A percentile compares a stretch with the other conserved stretches of the same genome.
phyloP scores from a whole-genome alignment of 2,329 filamentous ascomycete genomes.

The Neonectria ditissima region DNA sequence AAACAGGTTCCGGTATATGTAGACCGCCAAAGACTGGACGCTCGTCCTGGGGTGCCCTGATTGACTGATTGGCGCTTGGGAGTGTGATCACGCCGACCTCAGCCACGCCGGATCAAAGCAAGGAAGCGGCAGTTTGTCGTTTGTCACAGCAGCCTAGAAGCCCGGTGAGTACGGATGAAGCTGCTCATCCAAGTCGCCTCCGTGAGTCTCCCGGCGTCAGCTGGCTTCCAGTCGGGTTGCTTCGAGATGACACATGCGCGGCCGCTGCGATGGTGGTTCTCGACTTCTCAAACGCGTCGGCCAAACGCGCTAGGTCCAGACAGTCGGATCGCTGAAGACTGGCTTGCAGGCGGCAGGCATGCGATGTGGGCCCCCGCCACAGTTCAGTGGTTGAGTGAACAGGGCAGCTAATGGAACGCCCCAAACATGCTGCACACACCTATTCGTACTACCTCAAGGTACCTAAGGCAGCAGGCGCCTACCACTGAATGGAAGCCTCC shows the following conservation, averaged over 20 bases:
- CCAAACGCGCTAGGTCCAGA: constrained; percentile 29
- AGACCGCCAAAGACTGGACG: neutral
- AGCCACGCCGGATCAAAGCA: constrained; percentile 4
- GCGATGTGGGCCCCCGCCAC: constrained; percentile 8
- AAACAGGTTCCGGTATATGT: constrained; percentile 5
- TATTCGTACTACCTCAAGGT: too few relatives aligned
- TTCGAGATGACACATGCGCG: constrained; percentile 8
- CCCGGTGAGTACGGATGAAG: neutral
- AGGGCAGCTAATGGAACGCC: constrained; percentile 14
- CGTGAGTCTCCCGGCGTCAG: constrained; percentile 4
- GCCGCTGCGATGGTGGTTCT: constrained; percentile 1
- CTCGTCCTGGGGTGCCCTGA: neutral
- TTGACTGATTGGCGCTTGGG: neutral
- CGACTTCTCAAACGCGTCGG: constrained; percentile 28
- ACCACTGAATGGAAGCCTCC: constrained; percentile 18
- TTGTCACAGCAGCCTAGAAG: neutral
- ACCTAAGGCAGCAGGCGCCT: too few relatives aligned
- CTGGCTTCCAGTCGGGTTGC: constrained; percentile 6
- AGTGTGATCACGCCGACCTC: constrained; percentile 1
- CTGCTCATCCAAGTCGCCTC: neutral
- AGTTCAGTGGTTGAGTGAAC: neutral
- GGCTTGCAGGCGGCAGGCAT: neutral
- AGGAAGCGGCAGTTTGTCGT: neutral
- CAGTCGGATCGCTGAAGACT: constrained; percentile 6
- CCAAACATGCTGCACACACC: too few relatives aligned